phyloP scores from a whole-genome alignment of 345 rosid species.

The Eucalyptus pauciflora region DNA sequence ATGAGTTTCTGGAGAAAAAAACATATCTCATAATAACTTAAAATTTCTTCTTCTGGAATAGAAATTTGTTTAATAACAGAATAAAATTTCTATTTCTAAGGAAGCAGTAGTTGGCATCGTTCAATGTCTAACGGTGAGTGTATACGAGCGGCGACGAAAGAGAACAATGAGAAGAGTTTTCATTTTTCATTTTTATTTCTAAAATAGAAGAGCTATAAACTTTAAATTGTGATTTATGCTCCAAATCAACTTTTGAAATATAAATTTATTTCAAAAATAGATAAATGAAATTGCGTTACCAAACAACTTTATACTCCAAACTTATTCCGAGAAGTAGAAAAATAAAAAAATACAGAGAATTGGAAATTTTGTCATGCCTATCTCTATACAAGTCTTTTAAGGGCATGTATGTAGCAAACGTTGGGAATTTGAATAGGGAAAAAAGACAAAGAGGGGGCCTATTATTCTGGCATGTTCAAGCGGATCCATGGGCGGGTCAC shows the following conservation, averaged over 20 bases:
- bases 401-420: not conserved
- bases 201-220: no score
- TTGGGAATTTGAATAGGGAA: not conserved
- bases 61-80: rapidly evolving
- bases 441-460: not conserved
- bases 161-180: rapidly evolving
- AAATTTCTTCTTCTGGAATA: rapidly evolving
- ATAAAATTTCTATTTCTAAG: no score
- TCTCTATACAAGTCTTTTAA: not conserved
- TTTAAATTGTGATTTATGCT: rapidly evolving
- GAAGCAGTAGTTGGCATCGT: rapidly evolving
- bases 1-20: rapidly evolving
- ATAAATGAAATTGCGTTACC: no score
- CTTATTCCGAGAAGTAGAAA: no score
- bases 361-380: rapidly evolving
- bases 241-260: no score
- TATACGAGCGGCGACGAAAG: rapidly evolving
- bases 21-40: no score
- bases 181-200: no score
- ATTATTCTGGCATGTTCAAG: not conserved
- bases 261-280: no score
- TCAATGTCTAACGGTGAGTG: rapidly evolving
- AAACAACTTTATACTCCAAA: no score
- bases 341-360: rapidly evolving
- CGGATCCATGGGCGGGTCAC: not conserved